Percentiles rank a stretch among this genome's conserved stretches.
Evolutionary conservation across 495 filamentous ascomycete species (phyloP).

Genomic region (Aspergillus sclerotioniger): DNA sequence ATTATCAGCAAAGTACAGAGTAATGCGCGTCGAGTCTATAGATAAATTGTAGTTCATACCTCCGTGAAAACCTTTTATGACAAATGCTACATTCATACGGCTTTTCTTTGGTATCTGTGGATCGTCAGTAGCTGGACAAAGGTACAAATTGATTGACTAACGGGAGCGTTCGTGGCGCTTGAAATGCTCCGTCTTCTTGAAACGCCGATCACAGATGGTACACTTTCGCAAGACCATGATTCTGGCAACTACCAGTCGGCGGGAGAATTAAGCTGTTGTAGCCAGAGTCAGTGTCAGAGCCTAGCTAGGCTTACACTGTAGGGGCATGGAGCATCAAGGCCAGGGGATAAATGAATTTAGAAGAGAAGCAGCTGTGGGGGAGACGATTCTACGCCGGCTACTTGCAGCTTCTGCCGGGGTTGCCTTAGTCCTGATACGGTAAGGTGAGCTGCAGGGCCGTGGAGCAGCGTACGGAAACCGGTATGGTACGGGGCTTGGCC

Average conservation of each 20-base stretch:
- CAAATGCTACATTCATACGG: conserved; percentile 54
- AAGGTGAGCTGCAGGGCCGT: no score
- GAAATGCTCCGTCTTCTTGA: conserved; percentile 56
- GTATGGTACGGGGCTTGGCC: no score
- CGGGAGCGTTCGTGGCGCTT: conserved; percentile 55
- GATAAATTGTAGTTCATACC: conserved; percentile 37
- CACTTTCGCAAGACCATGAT: conserved; percentile 54
- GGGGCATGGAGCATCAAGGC: no score
- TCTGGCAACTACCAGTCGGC: no score
- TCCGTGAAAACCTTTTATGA: conserved; percentile 53
- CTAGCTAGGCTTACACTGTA: background rate
- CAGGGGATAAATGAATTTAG: no score
- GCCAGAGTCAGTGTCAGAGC: no score
- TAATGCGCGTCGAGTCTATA: background rate
- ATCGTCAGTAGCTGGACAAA: background rate
- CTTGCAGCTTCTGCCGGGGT: no score
- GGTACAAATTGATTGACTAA: conserved; percentile 28
- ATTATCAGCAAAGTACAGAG: background rate
- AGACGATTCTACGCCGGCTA: no score
- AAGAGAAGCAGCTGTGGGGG: no score
- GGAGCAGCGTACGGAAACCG: no score
- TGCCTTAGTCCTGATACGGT: no score
- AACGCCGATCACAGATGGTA: conserved; percentile 49
- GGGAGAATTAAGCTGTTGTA: no score
- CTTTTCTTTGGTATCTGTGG: conserved; percentile 52